Evolutionary conservation across 1,284 basidiomycete genomes (phyloP).

Genomic region (Porodaedalea pini): DNA sequence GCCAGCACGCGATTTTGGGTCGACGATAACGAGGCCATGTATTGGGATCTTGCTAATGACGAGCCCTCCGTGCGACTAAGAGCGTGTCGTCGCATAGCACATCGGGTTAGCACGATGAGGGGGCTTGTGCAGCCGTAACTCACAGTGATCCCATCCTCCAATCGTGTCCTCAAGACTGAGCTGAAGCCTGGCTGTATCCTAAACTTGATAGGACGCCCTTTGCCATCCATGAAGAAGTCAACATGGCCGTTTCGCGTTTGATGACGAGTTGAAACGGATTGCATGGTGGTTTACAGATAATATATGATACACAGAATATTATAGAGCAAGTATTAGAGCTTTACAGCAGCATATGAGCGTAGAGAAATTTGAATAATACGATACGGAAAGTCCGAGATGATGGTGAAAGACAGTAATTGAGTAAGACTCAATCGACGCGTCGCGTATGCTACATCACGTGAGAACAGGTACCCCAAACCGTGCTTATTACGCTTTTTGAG

Average conservation of each 20-base stretch:
- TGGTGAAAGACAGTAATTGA: too few relatives aligned
- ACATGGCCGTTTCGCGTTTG: neutral
- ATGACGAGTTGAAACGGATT: conserved; percentile 3
- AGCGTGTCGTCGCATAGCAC: neutral
- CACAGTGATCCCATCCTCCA: conserved; percentile 11
- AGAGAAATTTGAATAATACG: too few relatives aligned
- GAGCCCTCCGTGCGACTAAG: conserved; percentile 14
- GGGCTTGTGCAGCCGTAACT: neutral
- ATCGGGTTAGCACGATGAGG: neutral
- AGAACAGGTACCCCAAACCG: too few relatives aligned
- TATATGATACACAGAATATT: too few relatives aligned
- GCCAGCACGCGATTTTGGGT: conserved; percentile 5
- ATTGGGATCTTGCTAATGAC: conserved; percentile 14
- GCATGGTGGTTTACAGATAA: neutral
- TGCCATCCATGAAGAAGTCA: conserved; percentile 10
- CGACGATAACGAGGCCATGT: conserved; percentile 11
- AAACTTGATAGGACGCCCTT: conserved; percentile 12
- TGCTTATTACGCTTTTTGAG: too few relatives aligned
- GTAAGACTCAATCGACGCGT: too few relatives aligned
- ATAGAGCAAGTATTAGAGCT: too few relatives aligned
- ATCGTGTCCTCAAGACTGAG: neutral
- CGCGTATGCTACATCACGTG: too few relatives aligned
- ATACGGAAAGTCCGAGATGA: too few relatives aligned
- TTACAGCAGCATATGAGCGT: too few relatives aligned
- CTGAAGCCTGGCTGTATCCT: conserved; percentile 10